A percentile compares a stretch with the other conserved stretches of the same genome.
Conservation (phyloP, 2,329 filamentous ascomycete species). For the Stagonosporopsis cucurbitacearum region DNA sequence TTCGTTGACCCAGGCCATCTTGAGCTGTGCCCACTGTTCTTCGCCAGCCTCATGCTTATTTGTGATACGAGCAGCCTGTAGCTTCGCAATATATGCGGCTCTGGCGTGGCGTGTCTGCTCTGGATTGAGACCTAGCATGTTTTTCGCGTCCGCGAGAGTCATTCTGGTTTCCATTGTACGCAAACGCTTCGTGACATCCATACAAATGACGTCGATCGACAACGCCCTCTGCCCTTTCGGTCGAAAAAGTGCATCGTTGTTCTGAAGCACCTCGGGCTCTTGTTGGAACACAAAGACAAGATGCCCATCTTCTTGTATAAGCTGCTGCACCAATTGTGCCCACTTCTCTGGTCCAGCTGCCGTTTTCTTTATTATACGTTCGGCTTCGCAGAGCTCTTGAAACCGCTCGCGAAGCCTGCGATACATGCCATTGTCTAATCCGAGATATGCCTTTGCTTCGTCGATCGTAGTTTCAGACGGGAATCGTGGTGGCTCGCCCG, state of each 20-base stretch:
- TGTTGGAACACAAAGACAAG: slow-evolving; percentile 67
- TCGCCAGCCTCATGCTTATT: slow-evolving; percentile 76
- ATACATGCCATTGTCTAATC: slow-evolving; percentile 69
- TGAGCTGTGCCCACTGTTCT: slow-evolving; percentile 74
- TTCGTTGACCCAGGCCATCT: slow-evolving; percentile 69
- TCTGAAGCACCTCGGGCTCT: slow-evolving; percentile 60
- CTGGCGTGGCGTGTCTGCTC: slow-evolving; percentile 71
- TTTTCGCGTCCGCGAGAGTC: slow-evolving; percentile 77
- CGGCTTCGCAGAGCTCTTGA: slow-evolving; percentile 71
- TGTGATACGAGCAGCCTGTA: slow-evolving; percentile 71
- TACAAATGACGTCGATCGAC: slow-evolving; percentile 79
- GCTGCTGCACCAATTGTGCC: slow-evolving; percentile 71
- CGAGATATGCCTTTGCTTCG: slow-evolving; percentile 74
- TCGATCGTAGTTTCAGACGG: slow-evolving; percentile 84
- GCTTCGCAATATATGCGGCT: slow-evolving; percentile 68
- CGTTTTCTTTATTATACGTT: slow-evolving; percentile 76
- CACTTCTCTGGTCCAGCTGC: slow-evolving; percentile 74
- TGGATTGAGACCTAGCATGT: slow-evolving; percentile 71
- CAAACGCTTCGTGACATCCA: slow-evolving; percentile 81
- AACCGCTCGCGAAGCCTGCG: slow-evolving; percentile 70
- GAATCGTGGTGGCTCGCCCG: slow-evolving; percentile 73
- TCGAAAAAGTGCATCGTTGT: slow-evolving; percentile 33
- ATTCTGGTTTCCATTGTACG: slow-evolving; percentile 70
- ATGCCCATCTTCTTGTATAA: slow-evolving; percentile 70
- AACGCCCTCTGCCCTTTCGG: slow-evolving; percentile 65